These are phyloP conservation scores for Blastobotrys muscicola DNA, from an alignment of 805 yeast genomes.

Conservation along the genomic window DNA sequence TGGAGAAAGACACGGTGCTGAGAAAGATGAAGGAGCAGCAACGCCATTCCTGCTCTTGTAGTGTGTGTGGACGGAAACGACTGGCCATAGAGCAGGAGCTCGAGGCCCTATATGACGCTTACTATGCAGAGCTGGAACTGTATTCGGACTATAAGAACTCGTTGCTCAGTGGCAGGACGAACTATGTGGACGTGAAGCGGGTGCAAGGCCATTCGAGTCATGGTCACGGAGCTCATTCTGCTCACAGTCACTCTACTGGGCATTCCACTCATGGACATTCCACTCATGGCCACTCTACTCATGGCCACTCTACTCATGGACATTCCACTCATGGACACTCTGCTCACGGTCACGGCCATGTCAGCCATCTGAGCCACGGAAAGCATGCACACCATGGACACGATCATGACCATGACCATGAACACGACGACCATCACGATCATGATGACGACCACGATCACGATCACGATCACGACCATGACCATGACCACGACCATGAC, in stretches of 20 bases:
- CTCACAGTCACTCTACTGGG: no score
- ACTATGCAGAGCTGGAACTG: slow-evolving; percentile 42
- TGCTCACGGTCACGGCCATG: slow-evolving; percentile 4
- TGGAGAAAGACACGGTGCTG: slow-evolving; percentile 62
- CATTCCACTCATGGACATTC: neutral
- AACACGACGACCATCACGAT: slow-evolving; percentile 8
- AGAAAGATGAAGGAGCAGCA: slow-evolving; percentile 54
- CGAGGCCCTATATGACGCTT: slow-evolving; percentile 60
- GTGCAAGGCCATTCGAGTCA: no score
- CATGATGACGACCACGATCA: slow-evolving; percentile 8
- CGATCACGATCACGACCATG: slow-evolving; percentile 6
- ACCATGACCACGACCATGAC: slow-evolving; percentile 8
- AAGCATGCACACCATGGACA: slow-evolving; percentile 3
- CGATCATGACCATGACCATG: slow-evolving; percentile 9
- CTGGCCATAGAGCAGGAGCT: slow-evolving; percentile 66
- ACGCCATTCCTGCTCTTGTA: slow-evolving; percentile 54
- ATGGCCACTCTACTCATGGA: no score
- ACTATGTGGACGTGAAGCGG: no score
- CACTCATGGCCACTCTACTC: neutral
- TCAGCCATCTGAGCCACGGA: neutral
- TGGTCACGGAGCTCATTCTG: no score
- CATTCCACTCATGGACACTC: no score
- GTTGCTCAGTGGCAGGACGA: no score
- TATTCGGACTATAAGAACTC: slow-evolving; percentile 1
- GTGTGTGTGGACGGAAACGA: slow-evolving; percentile 68